Evolutionary conservation across 768 basidiomycete species (phyloP).

Genomic region (Boletus vinaceobasis): DNA sequence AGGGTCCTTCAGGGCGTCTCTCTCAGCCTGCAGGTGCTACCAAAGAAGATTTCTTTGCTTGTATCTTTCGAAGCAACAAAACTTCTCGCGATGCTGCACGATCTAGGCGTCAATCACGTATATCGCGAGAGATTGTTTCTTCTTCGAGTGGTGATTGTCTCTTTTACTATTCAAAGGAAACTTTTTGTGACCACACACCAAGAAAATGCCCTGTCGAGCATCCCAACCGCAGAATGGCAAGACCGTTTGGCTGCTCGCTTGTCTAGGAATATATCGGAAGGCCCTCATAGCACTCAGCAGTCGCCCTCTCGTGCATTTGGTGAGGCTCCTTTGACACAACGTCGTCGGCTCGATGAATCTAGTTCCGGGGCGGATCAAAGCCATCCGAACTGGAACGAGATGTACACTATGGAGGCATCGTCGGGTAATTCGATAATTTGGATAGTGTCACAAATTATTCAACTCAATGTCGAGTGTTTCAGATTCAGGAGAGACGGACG

Average conservation of each 20-base stretch:
- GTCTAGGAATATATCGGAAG: slow-evolving; percentile 28
- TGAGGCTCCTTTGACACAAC: slow-evolving; percentile 40
- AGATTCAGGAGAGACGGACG: slow-evolving; percentile 39
- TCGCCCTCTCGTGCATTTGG: slow-evolving; percentile 28
- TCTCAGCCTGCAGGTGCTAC: slow-evolving; percentile 60
- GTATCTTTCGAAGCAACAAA: slow-evolving; percentile 61
- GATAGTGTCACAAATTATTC: neutral
- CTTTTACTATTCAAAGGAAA: neutral
- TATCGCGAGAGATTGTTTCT: slow-evolving; percentile 78
- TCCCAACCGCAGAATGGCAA: slow-evolving; percentile 77
- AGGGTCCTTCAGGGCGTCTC: slow-evolving; percentile 70
- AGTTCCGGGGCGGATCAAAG: slow-evolving; percentile 8
- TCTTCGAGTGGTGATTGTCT: slow-evolving; percentile 50
- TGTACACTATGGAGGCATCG: slow-evolving; percentile 54
- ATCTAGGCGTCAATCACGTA: slow-evolving; percentile 67
- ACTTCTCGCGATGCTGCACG: slow-evolving; percentile 53
- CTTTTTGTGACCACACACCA: slow-evolving; percentile 2
- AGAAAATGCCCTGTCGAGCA: slow-evolving; percentile 59
- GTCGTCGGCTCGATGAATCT: slow-evolving; percentile 41
- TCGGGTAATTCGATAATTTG: slow-evolving; percentile 25
- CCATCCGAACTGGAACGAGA: slow-evolving; percentile 51
- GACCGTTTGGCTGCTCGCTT: slow-evolving; percentile 62
- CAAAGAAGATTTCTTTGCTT: slow-evolving; percentile 77
- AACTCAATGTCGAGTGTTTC: slow-evolving; percentile 17
- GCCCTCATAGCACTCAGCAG: slow-evolving; percentile 2